phyloP scores from a whole-genome alignment of 805 yeast species.

The Metschnikowia santaceciliae region DNA sequence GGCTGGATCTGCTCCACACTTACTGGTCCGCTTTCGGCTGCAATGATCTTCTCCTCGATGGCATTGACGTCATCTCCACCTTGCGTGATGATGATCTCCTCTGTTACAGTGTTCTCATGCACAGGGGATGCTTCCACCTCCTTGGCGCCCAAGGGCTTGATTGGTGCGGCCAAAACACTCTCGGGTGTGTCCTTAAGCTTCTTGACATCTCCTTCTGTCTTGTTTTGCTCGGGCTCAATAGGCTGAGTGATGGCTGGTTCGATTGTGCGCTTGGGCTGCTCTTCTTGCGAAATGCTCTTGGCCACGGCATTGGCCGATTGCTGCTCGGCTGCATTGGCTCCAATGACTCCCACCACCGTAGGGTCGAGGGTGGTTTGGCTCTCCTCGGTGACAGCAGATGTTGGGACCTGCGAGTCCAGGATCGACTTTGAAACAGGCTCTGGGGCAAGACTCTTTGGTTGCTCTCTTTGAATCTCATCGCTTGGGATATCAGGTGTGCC shows the following conservation, averaged over 20 bases:
- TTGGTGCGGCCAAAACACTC: slow-evolving; percentile 14
- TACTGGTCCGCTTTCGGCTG: slow-evolving; percentile 33
- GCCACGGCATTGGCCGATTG: slow-evolving; percentile 8
- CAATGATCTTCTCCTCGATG: slow-evolving; percentile 32
- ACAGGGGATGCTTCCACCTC: slow-evolving; percentile 19
- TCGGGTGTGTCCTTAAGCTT: slow-evolving; percentile 1
- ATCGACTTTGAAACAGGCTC: neutral
- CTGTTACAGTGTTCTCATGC: slow-evolving; percentile 20
- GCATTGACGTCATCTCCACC: slow-evolving; percentile 28
- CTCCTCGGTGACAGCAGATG: neutral
- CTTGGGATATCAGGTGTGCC: slow-evolving; percentile 1
- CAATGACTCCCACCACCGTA: slow-evolving; percentile 14
- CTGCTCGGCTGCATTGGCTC: slow-evolving; percentile 13
- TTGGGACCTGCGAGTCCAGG: neutral
- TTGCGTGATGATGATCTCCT: slow-evolving; percentile 39
- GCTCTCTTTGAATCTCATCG: neutral
- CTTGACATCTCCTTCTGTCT: neutral
- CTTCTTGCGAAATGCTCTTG: slow-evolving; percentile 3
- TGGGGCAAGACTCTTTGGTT: neutral
- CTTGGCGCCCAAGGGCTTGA: slow-evolving; percentile 9
- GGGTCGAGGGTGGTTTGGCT: slow-evolving; percentile 16
- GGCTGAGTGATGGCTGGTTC: slow-evolving; percentile 13
- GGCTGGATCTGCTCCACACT: slow-evolving; percentile 42
- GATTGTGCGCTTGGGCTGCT: slow-evolving; percentile 7
- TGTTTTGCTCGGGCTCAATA: slow-evolving; percentile 10